A percentile compares a stretch with the other conserved stretches of the same genome.
Evolutionary conservation across 2,329 filamentous ascomycete genomes (phyloP).

Genomic region (Didymella pinodella): DNA sequence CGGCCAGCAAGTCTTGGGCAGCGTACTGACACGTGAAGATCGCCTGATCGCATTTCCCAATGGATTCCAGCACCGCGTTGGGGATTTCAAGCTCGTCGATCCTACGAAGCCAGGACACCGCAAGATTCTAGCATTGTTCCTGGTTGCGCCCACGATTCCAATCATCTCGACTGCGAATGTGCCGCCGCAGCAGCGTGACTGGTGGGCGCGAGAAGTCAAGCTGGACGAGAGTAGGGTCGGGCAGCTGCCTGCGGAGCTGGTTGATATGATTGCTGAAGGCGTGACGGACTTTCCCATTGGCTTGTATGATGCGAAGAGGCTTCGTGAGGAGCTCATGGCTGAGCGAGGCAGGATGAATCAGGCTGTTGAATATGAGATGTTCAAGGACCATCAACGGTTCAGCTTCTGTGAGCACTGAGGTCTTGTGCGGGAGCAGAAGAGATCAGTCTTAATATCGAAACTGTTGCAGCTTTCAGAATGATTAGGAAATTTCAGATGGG

Average conservation of each 20-base stretch:
- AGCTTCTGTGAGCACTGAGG: slow-evolving; percentile 29
- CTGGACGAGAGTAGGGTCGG: slow-evolving; percentile 4
- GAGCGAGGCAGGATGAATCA: slow-evolving; percentile 21
- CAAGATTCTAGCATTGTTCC: slow-evolving; percentile 64
- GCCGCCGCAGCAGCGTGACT: slow-evolving; percentile 59
- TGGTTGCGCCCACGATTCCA: slow-evolving; percentile 63
- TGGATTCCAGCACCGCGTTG: slow-evolving; percentile 35
- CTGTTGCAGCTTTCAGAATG: too few relatives aligned
- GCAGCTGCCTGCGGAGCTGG: slow-evolving; percentile 24
- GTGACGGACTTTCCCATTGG: slow-evolving; percentile 26
- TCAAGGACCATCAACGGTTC: slow-evolving; percentile 11
- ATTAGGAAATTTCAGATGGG: too few relatives aligned
- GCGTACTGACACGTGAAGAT: slow-evolving; percentile 56
- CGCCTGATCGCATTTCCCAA: slow-evolving; percentile 65
- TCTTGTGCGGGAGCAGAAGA: too few relatives aligned
- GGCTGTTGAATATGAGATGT: slow-evolving; percentile 10
- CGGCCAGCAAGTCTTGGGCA: slow-evolving; percentile 55
- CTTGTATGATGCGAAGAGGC: slow-evolving; percentile 26
- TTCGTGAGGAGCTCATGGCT: slow-evolving; percentile 26
- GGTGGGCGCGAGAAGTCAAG: slow-evolving; percentile 37
- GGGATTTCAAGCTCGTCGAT: slow-evolving; percentile 60
- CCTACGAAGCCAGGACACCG: slow-evolving; percentile 60
- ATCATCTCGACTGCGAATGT: slow-evolving; percentile 62
- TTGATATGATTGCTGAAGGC: slow-evolving; percentile 19
- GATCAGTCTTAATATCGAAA: too few relatives aligned